These are phyloP conservation scores for Calonectria multiphialidica DNA, from an alignment of 2,329 filamentous ascomycete genomes.

Conservation along the genomic window DNA sequence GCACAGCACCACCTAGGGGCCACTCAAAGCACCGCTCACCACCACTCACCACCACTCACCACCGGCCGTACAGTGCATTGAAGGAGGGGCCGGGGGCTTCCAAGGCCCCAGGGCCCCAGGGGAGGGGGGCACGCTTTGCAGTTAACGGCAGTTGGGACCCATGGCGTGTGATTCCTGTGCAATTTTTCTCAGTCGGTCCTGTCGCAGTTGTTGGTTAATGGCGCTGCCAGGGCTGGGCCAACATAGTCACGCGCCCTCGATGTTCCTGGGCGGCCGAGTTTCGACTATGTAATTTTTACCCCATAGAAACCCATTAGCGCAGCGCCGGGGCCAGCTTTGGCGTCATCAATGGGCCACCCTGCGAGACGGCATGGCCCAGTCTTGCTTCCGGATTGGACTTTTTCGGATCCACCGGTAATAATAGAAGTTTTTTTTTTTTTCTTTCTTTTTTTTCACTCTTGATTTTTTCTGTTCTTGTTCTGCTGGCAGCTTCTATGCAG, in stretches of 20 bases:
- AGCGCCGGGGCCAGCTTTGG: background rate
- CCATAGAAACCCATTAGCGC: slow-evolving; percentile 42
- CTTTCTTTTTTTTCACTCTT: background rate
- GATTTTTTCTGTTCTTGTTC: background rate
- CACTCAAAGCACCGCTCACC: background rate
- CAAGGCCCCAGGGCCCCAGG: background rate
- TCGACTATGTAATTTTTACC: slow-evolving; percentile 46
- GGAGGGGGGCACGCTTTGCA: slow-evolving; percentile 38
- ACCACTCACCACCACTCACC: too few species aligned
- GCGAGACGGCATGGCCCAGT: background rate
- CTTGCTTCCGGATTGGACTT: background rate
- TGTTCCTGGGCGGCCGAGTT: slow-evolving; percentile 45
- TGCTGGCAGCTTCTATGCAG: background rate
- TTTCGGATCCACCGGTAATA: slow-evolving; percentile 23
- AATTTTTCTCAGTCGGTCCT: background rate
- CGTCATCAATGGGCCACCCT: slow-evolving; percentile 4
- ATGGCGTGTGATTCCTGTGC: slow-evolving; percentile 36
- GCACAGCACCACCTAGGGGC: too few species aligned
- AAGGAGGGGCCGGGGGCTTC: background rate
- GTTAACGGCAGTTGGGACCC: slow-evolving; percentile 39
- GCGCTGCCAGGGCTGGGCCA: slow-evolving; percentile 31
- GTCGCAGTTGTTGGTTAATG: slow-evolving; percentile 19
- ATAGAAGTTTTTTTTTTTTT: slow-evolving; percentile 18
- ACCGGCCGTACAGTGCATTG: background rate
- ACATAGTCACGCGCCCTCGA: slow-evolving; percentile 42